Percentiles rank a stretch among this genome's conserved stretches.
phyloP scores from a whole-genome alignment of 345 rosid genomes.

The Psidium friedrichsthalianum region DNA sequence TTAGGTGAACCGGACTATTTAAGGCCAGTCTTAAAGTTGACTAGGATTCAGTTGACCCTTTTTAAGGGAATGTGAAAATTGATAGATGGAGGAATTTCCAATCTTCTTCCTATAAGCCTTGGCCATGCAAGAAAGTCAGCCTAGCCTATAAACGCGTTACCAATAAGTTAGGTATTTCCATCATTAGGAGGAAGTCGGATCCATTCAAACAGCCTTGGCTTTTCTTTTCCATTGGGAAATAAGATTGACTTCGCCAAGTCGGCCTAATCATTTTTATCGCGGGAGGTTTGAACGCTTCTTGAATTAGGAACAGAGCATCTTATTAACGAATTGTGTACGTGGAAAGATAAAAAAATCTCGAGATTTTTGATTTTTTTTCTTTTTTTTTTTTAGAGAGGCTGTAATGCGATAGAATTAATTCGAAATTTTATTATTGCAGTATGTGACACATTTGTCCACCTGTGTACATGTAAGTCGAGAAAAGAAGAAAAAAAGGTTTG shows the following conservation, averaged over 20 bases:
- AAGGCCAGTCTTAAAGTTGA: background rate
- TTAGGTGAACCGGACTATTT: constrained; percentile 2
- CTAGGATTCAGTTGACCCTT: background rate
- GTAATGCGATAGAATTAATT: background rate
- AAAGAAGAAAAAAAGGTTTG: background rate
- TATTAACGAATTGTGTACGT: background rate
- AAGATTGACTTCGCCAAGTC: background rate
- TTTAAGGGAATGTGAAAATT: background rate
- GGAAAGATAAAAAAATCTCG: background rate
- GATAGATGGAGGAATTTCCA: background rate
- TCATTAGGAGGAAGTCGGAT: background rate
- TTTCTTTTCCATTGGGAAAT: background rate
- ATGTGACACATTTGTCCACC: background rate
- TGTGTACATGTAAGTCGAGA: background rate
- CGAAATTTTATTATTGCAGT: background rate
- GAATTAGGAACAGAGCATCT: background rate
- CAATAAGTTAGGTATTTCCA: background rate
- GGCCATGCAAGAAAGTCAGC: background rate
- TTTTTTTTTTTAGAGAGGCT: background rate
- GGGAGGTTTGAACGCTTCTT: background rate
- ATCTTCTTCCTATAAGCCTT: too few species aligned
- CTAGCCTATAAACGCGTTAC: background rate
- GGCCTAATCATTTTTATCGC: background rate
- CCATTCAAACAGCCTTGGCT: background rate
- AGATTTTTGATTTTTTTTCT: background rate